Percentiles rank a stretch among this genome's conserved stretches.
phyloP scores from a whole-genome alignment of 2,329 filamentous ascomycete species.

The Zasmidium citrigriseum region DNA sequence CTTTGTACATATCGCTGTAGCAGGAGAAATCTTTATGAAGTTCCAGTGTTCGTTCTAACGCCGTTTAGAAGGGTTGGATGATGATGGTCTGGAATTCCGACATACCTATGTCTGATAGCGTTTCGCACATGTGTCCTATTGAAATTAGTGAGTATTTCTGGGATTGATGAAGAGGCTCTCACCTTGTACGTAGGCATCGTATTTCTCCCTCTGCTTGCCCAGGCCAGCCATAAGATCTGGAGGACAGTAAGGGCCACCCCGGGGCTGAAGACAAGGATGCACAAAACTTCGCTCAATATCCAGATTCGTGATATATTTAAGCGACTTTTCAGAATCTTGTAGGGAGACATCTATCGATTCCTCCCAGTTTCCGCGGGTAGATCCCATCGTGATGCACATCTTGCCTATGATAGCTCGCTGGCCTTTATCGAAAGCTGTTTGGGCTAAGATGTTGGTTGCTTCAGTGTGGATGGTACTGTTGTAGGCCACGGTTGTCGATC shows the following conservation, averaged over 20 bases:
- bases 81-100: not conserved
- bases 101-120: constrained; percentile 56
- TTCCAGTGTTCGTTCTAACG: constrained; percentile 46
- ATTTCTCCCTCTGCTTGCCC: constrained; percentile 52
- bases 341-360: constrained; percentile 22
- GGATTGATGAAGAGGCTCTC: not conserved
- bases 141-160: not conserved
- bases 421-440: constrained; percentile 54
- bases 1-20: constrained; percentile 62
- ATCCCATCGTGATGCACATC: constrained; percentile 62
- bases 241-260: constrained; percentile 64
- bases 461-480: constrained; percentile 59
- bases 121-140: constrained; percentile 64
- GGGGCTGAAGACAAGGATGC: constrained; percentile 38
- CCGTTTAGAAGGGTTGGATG: not conserved
- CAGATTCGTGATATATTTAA: constrained; percentile 28
- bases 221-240: constrained; percentile 56
- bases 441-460: constrained; percentile 59
- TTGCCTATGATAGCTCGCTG: constrained; percentile 64
- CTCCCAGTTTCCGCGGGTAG: constrained; percentile 35
- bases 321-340: constrained; percentile 27
- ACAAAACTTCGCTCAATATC: constrained; percentile 25
- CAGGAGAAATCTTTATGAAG: constrained; percentile 59
- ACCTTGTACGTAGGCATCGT: constrained; percentile 61
- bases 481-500: constrained; percentile 63